These are phyloP conservation scores for Xanthoconium purpureum DNA, from an alignment of 768 basidiomycete genomes.

Conservation along the genomic window DNA sequence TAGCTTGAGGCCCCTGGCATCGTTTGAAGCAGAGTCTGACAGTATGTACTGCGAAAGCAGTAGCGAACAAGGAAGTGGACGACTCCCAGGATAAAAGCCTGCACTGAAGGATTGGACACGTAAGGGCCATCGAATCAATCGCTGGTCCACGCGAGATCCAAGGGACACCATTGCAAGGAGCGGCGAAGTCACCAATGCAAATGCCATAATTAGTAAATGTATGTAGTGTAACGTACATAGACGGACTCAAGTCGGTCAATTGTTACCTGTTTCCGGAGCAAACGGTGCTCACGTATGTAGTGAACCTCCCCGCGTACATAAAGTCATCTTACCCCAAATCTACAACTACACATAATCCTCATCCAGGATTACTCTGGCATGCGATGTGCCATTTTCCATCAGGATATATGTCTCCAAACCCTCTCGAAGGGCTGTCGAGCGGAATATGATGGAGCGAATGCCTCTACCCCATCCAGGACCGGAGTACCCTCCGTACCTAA, in stretches of 20 bases:
- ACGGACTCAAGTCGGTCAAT: not conserved
- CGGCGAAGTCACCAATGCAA: too few relatives aligned
- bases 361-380: conserved; percentile 53
- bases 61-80: not conserved
- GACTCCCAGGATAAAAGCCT: not conserved
- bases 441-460: conserved; percentile 60
- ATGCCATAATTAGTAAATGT: too few relatives aligned
- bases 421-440: conserved; percentile 41
- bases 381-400: conserved; percentile 55
- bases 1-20: not conserved
- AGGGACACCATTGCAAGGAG: not conserved
- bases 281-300: too few relatives aligned
- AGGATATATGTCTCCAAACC: conserved; percentile 64
- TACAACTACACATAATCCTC: conserved; percentile 30
- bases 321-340: too few relatives aligned
- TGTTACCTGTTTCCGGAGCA: too few relatives aligned
- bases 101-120: not conserved
- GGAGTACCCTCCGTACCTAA: conserved; percentile 63
- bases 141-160: not conserved
- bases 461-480: conserved; percentile 57
- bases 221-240: not conserved
- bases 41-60: not conserved
- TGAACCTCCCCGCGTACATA: too few relatives aligned
- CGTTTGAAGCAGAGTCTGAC: not conserved
- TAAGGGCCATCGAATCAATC: not conserved